Evolutionary conservation across 768 basidiomycete species (phyloP), one percentile per base, ranked within the genome.

Genomic region (Phlebiopsis flavidoalba): DNA sequence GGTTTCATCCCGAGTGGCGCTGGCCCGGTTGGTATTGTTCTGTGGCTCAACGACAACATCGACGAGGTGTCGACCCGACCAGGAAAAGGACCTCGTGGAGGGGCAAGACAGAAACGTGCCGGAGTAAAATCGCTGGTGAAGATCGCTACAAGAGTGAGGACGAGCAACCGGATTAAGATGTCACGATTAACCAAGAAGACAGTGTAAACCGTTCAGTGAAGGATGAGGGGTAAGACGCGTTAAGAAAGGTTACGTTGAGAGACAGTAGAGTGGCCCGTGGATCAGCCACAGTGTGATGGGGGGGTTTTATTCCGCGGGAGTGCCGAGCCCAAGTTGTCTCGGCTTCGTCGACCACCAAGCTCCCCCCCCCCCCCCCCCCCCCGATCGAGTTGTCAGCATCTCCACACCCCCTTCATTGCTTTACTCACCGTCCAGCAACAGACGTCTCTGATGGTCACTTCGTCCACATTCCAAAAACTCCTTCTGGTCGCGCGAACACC

Each of bases 401-500:
- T 88, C 93, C 96, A 98, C 63, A 94, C 73, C 40, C 89, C 82
- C 72, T 99, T 97, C 21, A 91, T 97, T 15, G 91, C 87, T 65
- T 92, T 95, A 53, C 94, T 80, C 24, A 87, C 86, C 63, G 87
- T 97, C 96, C 96, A 98, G 69, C n/a, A n/a, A n/a, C n/a, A n/a
- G n/a, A n/a, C n/a, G n/a, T n/a, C n/a, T n/a, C n/a, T n/a, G n/a
- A n/a, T n/a, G n/a, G n/a, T n/a, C n/a, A n/a, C 8, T 8, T 10
- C 40, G 40, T 10, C 40, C 10, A 45, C n/a, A 45, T 8, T 8
- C 40, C 40, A n/a, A n/a, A n/a, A n/a, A n/a, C 90, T 90, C 73
- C n/a, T 93, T 94, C 72, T 99, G 97, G 69, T 95, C 92, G 24
- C 96, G 83, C 12, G n/a, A 99, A 78, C 59, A 98, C 93, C 87